phyloP scores from a whole-genome alignment of 2,329 filamentous ascomycete genomes.

The Polytolypa hystricis region DNA sequence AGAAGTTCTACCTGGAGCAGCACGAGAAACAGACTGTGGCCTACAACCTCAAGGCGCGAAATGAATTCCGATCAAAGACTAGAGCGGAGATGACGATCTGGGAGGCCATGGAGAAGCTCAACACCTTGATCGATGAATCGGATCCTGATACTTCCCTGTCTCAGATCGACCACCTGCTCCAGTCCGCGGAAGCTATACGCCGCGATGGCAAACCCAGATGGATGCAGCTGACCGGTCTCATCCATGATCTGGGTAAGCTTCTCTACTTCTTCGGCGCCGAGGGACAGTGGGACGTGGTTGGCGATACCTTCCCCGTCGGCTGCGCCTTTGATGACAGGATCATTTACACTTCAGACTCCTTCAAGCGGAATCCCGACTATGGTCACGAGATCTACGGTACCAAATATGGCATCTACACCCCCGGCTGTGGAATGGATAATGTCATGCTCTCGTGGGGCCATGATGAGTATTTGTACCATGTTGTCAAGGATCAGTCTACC shows the following conservation, averaged over 20 bases:
- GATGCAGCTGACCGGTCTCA: conserved; percentile 26
- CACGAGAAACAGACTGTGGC: conserved; percentile 42
- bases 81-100: conserved; percentile 74
- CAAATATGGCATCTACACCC: conserved; percentile 66
- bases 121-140: conserved; percentile 81
- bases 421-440: conserved; percentile 72
- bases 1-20: conserved; percentile 63
- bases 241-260: conserved; percentile 26
- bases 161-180: conserved; percentile 83
- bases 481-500: conserved; percentile 69
- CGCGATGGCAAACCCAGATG: conserved; percentile 44
- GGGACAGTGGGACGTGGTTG: conserved; percentile 90
- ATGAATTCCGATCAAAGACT: conserved; percentile 54
- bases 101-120: conserved; percentile 87
- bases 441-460: conserved; percentile 79
- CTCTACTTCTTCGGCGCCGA: conserved; percentile 47
- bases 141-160: conserved; percentile 80
- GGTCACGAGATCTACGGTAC: conserved; percentile 61
- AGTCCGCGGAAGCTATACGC: conserved; percentile 84
- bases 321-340: conserved; percentile 53
- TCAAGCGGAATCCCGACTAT: conserved; percentile 64
- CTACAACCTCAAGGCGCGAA: conserved; percentile 77
- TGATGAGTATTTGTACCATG: conserved; percentile 53
- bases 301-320: conserved; percentile 42
- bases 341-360: conserved; percentile 66